These are phyloP conservation scores for Ustilaginoidea virens DNA, from an alignment of 2,329 filamentous ascomycete species.

Conservation along the genomic window DNA sequence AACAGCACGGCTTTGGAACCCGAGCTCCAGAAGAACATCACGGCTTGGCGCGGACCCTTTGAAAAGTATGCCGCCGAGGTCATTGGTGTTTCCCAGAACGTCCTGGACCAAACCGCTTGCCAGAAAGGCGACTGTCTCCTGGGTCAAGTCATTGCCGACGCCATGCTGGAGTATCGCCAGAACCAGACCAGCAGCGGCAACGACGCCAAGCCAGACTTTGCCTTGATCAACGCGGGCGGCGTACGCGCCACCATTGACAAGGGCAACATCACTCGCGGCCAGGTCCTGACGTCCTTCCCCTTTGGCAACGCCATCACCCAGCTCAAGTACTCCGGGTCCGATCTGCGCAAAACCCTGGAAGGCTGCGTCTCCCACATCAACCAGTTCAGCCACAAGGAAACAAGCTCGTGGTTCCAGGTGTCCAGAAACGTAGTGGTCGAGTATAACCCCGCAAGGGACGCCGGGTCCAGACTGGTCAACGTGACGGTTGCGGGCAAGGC, in stretches of 20 bases:
- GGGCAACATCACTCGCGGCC: constrained; percentile 45
- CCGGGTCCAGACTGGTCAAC: constrained; percentile 34
- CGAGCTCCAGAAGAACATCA: constrained; percentile 39
- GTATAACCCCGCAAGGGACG: constrained; percentile 36
- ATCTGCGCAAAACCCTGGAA: constrained; percentile 42
- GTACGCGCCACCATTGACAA: constrained; percentile 47
- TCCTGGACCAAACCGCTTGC: constrained; percentile 44
- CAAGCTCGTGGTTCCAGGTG: constrained; percentile 47
- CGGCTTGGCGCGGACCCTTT: constrained; percentile 44
- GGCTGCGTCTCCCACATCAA: constrained; percentile 40
- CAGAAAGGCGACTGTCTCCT: constrained; percentile 41
- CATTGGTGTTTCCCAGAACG: constrained; percentile 24
- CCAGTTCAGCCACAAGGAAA: constrained; percentile 33
- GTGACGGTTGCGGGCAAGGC: constrained; percentile 32
- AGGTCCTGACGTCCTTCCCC: constrained; percentile 48
- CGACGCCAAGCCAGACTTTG: constrained; percentile 30
- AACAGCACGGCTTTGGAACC: constrained; percentile 43
- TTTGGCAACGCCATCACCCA: constrained; percentile 51
- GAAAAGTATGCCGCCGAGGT: constrained; percentile 38
- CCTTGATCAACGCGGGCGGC: constrained; percentile 48
- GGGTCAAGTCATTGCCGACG: constrained; percentile 39
- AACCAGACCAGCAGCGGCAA: constrained; percentile 24
- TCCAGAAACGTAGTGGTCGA: constrained; percentile 38
- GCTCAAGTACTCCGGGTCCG: constrained; percentile 33
- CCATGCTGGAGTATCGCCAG: constrained; percentile 44